phyloP scores from a whole-genome alignment of 2,329 filamentous ascomycete genomes.

The Daldinia sp. region DNA sequence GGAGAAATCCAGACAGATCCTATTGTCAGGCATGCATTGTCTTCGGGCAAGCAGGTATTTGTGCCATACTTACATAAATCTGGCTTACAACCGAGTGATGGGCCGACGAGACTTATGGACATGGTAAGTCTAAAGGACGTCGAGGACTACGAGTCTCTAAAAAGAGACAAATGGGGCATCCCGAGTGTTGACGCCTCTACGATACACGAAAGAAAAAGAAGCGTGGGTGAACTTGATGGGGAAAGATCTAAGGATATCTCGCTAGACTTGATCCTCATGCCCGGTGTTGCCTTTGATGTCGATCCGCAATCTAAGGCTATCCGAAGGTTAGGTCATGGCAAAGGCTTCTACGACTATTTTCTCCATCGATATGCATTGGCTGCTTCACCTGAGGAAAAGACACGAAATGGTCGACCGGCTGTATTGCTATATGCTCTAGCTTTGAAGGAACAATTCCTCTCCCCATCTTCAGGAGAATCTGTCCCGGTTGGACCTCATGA shows the following conservation, averaged over 20 bases:
- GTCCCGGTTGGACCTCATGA: constrained; percentile 84
- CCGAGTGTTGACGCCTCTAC: constrained; percentile 80
- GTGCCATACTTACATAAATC: constrained; percentile 87
- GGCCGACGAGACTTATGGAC: constrained; percentile 83
- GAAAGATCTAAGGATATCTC: constrained; percentile 59
- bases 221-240: constrained; percentile 72
- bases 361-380: constrained; percentile 75
- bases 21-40: constrained; percentile 85
- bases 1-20: constrained; percentile 86
- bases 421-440: constrained; percentile 79
- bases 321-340: constrained; percentile 89
- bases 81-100: constrained; percentile 59
- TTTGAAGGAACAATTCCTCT: constrained; percentile 85
- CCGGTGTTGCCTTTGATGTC: constrained; percentile 90
- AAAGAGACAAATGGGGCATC: constrained; percentile 91
- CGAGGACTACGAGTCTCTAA: constrained; percentile 81
- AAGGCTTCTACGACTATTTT: constrained; percentile 97
- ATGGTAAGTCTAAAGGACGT: constrained; percentile 85
- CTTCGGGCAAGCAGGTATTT: constrained; percentile 84
- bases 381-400: constrained; percentile 51
- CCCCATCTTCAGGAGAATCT: constrained; percentile 65
- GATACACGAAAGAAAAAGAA: constrained; percentile 75
- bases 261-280: constrained; percentile 90
- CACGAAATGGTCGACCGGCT: constrained; percentile 52
- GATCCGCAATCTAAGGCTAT: constrained; percentile 66